Conservation (phyloP, 1,284 basidiomycete species). For the Trichosporon asahii region DNA sequence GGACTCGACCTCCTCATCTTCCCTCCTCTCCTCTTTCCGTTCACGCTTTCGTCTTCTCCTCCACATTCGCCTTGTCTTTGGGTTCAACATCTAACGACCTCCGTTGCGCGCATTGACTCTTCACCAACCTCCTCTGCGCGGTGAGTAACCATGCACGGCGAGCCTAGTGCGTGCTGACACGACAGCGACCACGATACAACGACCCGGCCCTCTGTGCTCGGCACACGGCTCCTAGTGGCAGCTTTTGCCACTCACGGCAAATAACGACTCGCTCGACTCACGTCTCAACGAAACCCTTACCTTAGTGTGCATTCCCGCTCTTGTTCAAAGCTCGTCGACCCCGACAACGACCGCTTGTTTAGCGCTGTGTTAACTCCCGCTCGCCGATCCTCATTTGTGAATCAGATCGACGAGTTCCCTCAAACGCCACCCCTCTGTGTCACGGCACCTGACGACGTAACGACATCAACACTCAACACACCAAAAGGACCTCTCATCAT, state of each 20-base stretch:
- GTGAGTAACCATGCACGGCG: neutral
- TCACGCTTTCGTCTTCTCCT: neutral
- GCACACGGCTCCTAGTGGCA: neutral
- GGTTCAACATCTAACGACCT: constrained; percentile 9
- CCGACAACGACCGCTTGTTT: neutral
- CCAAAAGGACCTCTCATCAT: neutral
- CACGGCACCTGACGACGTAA: neutral
- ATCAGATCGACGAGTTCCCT: neutral
- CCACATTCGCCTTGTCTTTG: neutral
- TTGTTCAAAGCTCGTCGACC: neutral
- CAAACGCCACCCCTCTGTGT: neutral
- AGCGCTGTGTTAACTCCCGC: neutral
- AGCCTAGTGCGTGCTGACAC: neutral
- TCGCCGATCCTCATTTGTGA: constrained; percentile 7
- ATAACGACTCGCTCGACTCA: neutral
- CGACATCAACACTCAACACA: neutral
- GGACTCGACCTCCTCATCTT: neutral
- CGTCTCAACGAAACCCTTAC: neutral
- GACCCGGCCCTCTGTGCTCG: neutral
- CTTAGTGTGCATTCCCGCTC: neutral
- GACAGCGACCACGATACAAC: constrained; percentile 1
- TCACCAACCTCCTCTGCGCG: neutral
- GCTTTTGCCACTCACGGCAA: neutral
- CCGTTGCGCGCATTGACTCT: constrained; percentile 5
- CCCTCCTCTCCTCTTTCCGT: neutral